Conservation (phyloP, 169 alveolate genomes). For the Perkinsus chesapeaki region DNA sequence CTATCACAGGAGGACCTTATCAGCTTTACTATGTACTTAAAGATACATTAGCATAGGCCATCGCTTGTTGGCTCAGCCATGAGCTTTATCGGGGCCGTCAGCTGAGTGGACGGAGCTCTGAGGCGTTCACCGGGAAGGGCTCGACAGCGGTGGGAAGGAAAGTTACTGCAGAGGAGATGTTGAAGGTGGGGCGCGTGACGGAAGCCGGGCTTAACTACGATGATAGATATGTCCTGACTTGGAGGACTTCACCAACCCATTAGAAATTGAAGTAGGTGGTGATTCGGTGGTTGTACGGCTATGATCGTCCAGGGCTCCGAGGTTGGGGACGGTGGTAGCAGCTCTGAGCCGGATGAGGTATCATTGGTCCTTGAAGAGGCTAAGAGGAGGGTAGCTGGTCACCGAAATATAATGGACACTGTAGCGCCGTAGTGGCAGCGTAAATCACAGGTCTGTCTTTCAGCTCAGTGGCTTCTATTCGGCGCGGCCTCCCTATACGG, state of each 20-base stretch:
- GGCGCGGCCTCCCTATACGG: neutral
- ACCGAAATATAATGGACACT: neutral
- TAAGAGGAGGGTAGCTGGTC: neutral
- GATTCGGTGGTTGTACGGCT: neutral
- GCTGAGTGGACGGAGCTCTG: neutral
- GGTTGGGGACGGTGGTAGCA: neutral
- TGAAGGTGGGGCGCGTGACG: neutral
- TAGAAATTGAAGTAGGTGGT: too few relatives aligned
- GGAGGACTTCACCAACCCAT: neutral
- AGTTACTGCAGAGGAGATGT: neutral
- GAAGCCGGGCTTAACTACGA: neutral
- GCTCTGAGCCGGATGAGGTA: neutral
- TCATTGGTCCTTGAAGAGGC: neutral
- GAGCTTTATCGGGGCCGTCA: neutral
- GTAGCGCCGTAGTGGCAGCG: neutral
- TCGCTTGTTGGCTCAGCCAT: neutral
- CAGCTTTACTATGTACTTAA: neutral
- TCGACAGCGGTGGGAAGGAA: neutral
- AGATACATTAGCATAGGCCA: neutral
- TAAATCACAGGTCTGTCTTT: neutral
- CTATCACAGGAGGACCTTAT: neutral
- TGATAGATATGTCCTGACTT: neutral
- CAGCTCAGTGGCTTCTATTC: neutral
- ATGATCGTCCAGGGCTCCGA: neutral
- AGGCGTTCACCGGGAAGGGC: neutral